Evolutionary conservation across 192 early-diverging fungal species (phyloP).

Genomic region (Linnemannia exigua): DNA sequence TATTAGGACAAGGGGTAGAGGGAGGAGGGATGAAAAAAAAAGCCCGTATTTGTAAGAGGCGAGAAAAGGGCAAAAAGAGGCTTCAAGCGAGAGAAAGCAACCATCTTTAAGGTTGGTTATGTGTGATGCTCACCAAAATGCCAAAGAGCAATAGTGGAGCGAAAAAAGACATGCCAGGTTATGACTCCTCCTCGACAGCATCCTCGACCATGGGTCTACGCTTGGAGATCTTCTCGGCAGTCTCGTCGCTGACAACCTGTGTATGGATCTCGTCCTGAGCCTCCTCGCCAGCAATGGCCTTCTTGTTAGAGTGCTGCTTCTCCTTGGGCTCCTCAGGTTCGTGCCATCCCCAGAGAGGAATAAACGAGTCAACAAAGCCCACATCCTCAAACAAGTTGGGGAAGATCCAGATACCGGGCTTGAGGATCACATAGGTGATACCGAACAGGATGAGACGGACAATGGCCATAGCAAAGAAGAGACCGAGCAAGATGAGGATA

Average conservation of each 20-base stretch:
- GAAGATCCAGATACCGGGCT: conserved; percentile 95
- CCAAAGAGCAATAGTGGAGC: too few relatives aligned
- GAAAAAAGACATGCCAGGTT: not conserved
- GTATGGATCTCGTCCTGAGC: conserved; percentile 36
- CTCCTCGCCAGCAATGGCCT: conserved; percentile 40
- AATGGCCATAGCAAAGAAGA: conserved; percentile 91
- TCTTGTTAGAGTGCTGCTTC: conserved; percentile 41
- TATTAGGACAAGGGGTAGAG: not conserved
- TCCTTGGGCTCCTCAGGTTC: conserved; percentile 64
- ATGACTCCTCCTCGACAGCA: conserved; percentile 59
- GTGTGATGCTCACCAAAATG: too few relatives aligned
- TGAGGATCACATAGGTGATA: conserved; percentile 75
- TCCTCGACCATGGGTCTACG: conserved; percentile 59
- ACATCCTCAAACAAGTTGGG: conserved; percentile 98
- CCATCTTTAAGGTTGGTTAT: too few relatives aligned
- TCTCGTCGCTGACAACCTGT: conserved; percentile 54
- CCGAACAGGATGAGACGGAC: conserved; percentile 90
- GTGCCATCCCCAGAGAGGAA: conserved; percentile 92
- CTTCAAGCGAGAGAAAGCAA: not conserved
- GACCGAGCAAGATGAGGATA: conserved; percentile 85
- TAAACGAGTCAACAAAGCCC: conserved; percentile 94
- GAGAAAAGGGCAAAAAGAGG: not conserved
- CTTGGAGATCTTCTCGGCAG: conserved; percentile 37
- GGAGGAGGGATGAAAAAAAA: not conserved
- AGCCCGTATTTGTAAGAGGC: not conserved